Conservation (phyloP, 1,284 basidiomycete species). For the Retiboletus flavoniger region DNA sequence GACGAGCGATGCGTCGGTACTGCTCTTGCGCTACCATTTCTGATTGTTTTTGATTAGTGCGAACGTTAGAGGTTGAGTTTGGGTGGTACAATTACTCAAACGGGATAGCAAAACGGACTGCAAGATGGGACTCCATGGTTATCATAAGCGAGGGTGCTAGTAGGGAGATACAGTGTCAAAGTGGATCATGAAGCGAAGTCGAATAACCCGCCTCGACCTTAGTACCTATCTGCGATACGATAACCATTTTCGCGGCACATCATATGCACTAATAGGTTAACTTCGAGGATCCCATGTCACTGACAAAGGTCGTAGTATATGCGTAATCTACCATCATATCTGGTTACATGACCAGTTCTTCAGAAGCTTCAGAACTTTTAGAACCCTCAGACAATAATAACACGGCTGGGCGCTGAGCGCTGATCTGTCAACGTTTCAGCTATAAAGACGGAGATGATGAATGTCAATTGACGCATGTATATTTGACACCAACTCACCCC, state of each 20-base stretch:
- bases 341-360: not conserved
- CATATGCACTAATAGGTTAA: not conserved
- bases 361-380: too few species aligned
- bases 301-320: not conserved
- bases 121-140: not conserved
- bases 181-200: not conserved
- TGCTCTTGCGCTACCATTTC: slow-evolving; percentile 48
- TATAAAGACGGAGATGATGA: not conserved
- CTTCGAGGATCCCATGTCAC: not conserved
- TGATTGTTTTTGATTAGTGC: slow-evolving; percentile 32
- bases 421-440: not conserved
- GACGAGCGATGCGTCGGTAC: slow-evolving; percentile 40
- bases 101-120: not conserved
- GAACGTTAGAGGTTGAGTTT: not conserved
- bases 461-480: not conserved
- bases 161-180: not conserved
- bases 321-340: not conserved
- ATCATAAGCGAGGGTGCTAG: not conserved
- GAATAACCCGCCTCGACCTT: too few species aligned
- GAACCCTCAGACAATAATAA: not conserved
- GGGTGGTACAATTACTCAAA: not conserved
- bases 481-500: not conserved
- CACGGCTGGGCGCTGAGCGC: not conserved
- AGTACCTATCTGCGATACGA: not conserved
- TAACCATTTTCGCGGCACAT: not conserved